Evolutionary conservation across 805 yeast species (phyloP), one percentile per base, ranked within the genome.

Genomic region (Kodamaea kakaduensis): DNA sequence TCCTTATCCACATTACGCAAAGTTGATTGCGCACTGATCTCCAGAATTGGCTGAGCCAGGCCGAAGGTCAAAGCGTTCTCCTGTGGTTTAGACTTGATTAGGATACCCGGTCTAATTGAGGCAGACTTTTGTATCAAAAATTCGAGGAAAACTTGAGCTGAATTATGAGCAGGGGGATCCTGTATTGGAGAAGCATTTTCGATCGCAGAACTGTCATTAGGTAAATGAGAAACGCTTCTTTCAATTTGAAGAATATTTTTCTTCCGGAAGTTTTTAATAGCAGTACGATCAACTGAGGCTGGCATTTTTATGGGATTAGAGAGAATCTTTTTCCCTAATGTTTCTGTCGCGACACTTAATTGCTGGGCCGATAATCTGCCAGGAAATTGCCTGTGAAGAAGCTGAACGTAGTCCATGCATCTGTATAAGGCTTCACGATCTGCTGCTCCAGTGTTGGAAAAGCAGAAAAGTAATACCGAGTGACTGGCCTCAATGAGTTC

Each of bases 401-500:
- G 56, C 3, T 61, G 61, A 6, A 77, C 52, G 46, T 81, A 81
- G 23, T 53, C 34, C 25, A 60, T 40, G 14, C 52, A 48, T 26
- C 52, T 50, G 8, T 40, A 34, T 7, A 58, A 29, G 18, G 47
- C 43, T 9, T 39, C 36, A 6, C 41, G 36, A 28, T 45, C 45
- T 6, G 29, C 24, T 17, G 20, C 26, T 6, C 48, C 44, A 17
- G 42, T 45, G 20, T 54, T 56, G 10, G 71, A 49, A 36, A 66
- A 64, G 34, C 58, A 61, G 8, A 61, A 50, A 21, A 67, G 47
- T 13, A 67, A 41, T 1, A 80, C 81, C 0, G 87, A 77, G 51
- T 83, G 90, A 1, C 78, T 66, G 0, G 81, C 74, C 49, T 83
- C 90, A 8, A 78, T 54, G 4, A 77, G 45, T 2, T 50, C 58